Base-by-base conservation (phyloP, 2,329 filamentous ascomycete species). In the Aplosporella prunicola region DNA sequence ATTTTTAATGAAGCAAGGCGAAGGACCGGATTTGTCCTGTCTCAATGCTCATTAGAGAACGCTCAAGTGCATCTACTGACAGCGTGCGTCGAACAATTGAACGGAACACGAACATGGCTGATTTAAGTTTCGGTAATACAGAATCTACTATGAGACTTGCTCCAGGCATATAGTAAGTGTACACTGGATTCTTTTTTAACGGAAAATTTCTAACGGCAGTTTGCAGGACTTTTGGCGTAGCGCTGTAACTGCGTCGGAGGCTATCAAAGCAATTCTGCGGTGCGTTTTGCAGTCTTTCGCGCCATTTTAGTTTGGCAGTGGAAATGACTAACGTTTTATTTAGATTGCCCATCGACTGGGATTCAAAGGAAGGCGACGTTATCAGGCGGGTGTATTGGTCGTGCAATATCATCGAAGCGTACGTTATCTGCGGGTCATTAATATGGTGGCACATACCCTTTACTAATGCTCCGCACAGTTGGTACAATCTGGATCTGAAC, bases 401-500 rank as follows among this genome's bases (percentile, higher is more conserved):
- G 45, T 76, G 72, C 46, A 66, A 67, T 9, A 65, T 75, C 24
- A 67, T 68, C 51, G 70, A 74, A 47, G 69, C 67, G 66, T 71
- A 58, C 5, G 29, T 1, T 26, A 29, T 24, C 18, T 30, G 11
- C 14, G 2, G 29, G 20, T 27, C 13, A 17, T 8, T 10, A 20
- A 6, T 24, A 22, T 18, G 27, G n/a, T 25, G 16, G 7, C 30
- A 26, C 20, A 30, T 10, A 34, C 9, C 25, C 42, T n/a, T n/a
- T n/a, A n/a, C n/a, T n/a, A n/a, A n/a, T n/a, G n/a, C n/a, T n/a
- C n/a, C n/a, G n/a, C n/a, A 45, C 41, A 75, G 72, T 6, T 64
- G 63, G 38, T 60, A 77, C 32, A 66, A 75, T 40, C 58, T 76
- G 34, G 75, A 79, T 42, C 61, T 78, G 5, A 72, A 73, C 33